Conservation (phyloP, 78 protist genomes). For the Protostelium mycophagum region DNA sequence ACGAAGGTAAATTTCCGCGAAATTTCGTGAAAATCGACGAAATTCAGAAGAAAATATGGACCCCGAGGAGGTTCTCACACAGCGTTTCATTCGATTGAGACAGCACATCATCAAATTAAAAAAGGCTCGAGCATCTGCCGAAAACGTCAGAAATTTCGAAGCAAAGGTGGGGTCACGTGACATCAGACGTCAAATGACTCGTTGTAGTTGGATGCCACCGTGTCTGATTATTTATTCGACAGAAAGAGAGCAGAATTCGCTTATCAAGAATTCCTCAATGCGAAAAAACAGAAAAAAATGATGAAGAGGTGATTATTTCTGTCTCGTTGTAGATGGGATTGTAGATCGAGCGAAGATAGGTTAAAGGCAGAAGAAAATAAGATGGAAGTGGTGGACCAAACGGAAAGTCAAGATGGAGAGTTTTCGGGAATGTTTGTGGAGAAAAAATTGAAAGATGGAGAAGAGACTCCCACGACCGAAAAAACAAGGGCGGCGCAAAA, state of each 20-base stretch:
- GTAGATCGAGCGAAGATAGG: background rate
- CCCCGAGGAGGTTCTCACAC: background rate
- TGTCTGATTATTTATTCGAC: background rate
- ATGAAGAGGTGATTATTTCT: background rate
- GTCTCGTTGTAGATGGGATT: background rate
- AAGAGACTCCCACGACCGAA: background rate
- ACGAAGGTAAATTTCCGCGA: background rate
- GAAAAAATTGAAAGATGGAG: background rate
- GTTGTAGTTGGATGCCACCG: background rate
- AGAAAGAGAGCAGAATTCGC: background rate
- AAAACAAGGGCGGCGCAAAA: too few relatives aligned
- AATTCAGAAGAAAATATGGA: background rate
- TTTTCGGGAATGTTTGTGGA: background rate
- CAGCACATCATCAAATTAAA: background rate
- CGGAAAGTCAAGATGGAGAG: background rate
- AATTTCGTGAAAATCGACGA: background rate
- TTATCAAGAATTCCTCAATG: background rate
- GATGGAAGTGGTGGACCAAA: background rate
- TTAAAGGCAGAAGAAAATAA: background rate
- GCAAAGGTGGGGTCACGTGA: background rate
- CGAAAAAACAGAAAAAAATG: background rate
- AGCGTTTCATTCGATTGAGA: constrained; percentile 1
- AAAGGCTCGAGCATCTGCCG: background rate
- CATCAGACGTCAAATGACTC: background rate
- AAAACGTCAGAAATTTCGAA: background rate